Evolutionary conservation across 495 filamentous ascomycete species (phyloP).

Genomic region (Tuber aestivum): DNA sequence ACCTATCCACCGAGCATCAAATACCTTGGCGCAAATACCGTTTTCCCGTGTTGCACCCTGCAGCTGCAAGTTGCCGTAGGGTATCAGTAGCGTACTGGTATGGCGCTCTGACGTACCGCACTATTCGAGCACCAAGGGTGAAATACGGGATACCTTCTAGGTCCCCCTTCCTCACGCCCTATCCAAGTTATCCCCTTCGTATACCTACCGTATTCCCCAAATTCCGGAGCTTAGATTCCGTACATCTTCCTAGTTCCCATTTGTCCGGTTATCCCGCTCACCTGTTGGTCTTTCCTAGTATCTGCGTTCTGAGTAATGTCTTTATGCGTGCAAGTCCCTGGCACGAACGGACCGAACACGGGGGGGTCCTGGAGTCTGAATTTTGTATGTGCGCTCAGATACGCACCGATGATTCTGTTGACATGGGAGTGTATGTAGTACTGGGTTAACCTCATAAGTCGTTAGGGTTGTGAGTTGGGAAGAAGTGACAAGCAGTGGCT

Average conservation of each 20-base stretch:
- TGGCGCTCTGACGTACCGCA: too few relatives aligned
- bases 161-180: neutral
- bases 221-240: neutral
- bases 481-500: too few relatives aligned
- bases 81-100: neutral
- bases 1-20: neutral
- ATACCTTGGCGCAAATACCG: neutral
- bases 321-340: too few relatives aligned
- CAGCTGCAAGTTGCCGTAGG: neutral
- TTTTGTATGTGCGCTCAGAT: too few relatives aligned
- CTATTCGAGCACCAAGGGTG: neutral
- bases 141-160: neutral
- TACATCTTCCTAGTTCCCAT: neutral
- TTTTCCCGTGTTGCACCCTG: neutral
- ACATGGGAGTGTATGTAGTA: too few relatives aligned
- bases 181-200: neutral
- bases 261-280: neutral
- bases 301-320: neutral
- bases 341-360: too few relatives aligned
- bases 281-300: neutral
- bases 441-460: too few relatives aligned
- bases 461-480: too few relatives aligned
- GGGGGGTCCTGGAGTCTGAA: too few relatives aligned
- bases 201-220: neutral
- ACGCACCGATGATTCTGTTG: too few relatives aligned